Evolutionary conservation across 352 stramenopile species (phyloP).

Genomic region (Globisporangium solare): DNA sequence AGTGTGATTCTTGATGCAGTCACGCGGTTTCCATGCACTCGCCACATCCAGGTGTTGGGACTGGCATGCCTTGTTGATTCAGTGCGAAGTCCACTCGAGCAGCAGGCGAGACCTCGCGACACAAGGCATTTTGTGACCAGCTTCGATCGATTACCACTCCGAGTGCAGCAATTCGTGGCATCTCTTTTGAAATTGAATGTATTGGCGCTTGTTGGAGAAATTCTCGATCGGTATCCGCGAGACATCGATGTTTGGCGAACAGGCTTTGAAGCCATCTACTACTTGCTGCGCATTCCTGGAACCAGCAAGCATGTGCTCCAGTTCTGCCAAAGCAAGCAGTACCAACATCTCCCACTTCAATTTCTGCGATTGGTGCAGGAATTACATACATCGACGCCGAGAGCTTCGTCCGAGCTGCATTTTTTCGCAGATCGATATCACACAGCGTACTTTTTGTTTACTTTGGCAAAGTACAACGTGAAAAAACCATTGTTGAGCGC

Average conservation of each 20-base stretch:
- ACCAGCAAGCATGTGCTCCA: slow-evolving; percentile 10
- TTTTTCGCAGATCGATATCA: slow-evolving; percentile 7
- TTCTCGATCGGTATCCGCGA: slow-evolving; percentile 12
- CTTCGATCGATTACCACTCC: background rate
- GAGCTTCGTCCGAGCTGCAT: background rate
- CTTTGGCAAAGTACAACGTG: slow-evolving; percentile 27
- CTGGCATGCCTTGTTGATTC: slow-evolving; percentile 1
- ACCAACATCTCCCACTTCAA: slow-evolving; percentile 21
- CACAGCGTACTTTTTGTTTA: slow-evolving; percentile 26
- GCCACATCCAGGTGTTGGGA: background rate
- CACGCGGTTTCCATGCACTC: slow-evolving; percentile 3
- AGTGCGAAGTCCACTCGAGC: background rate
- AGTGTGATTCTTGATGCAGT: slow-evolving; percentile 8
- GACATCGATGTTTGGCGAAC: slow-evolving; percentile 21
- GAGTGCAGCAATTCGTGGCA: background rate
- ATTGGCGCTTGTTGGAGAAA: slow-evolving; percentile 19
- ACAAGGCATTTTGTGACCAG: background rate
- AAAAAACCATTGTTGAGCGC: slow-evolving; percentile 17
- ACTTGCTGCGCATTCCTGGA: slow-evolving; percentile 17
- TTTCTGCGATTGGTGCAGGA: slow-evolving; percentile 15
- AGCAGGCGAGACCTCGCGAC: background rate
- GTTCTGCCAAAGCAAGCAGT: slow-evolving; percentile 25
- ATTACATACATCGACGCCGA: slow-evolving; percentile 1
- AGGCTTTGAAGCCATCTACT: slow-evolving; percentile 19
- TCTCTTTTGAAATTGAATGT: slow-evolving; percentile 15